phyloP scores from a whole-genome alignment of 495 filamentous ascomycete species.

The Lasiosphaeria hispida region DNA sequence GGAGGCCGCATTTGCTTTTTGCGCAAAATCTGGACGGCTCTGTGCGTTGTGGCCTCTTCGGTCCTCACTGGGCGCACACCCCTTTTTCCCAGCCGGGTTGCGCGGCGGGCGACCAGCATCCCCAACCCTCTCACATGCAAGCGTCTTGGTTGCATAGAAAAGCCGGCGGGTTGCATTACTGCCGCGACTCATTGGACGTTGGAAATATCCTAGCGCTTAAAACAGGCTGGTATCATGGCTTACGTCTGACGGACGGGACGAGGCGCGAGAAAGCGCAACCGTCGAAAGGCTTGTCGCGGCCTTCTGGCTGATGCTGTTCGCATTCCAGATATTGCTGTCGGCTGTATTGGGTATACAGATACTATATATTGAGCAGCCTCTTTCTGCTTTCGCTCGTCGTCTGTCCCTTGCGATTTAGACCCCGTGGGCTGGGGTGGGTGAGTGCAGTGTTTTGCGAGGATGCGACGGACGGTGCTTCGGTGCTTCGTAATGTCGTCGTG shows the following conservation, averaged over 20 bases:
- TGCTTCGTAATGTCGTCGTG: too few relatives aligned
- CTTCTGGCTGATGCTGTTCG: neutral
- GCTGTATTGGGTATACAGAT: too few relatives aligned
- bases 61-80: neutral
- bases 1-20: neutral
- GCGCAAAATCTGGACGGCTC: conserved; percentile 4
- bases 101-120: conserved; percentile 4
- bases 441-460: too few relatives aligned
- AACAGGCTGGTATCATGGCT: neutral
- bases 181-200: conserved; percentile 15
- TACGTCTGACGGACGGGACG: neutral
- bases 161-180: conserved; percentile 21
- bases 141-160: neutral
- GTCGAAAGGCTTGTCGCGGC: too few relatives aligned
- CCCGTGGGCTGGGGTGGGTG: too few relatives aligned
- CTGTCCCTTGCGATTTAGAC: too few relatives aligned
- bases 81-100: neutral
- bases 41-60: neutral
- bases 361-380: too few relatives aligned
- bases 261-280: neutral
- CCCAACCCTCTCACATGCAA: conserved; percentile 12
- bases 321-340: too few relatives aligned
- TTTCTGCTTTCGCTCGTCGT: too few relatives aligned
- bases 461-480: too few relatives aligned
- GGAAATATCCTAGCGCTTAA: conserved; percentile 1